Evolutionary conservation across 768 basidiomycete species (phyloP), one percentile per base, ranked within the genome.

Genomic region (Tulasnella sp.): DNA sequence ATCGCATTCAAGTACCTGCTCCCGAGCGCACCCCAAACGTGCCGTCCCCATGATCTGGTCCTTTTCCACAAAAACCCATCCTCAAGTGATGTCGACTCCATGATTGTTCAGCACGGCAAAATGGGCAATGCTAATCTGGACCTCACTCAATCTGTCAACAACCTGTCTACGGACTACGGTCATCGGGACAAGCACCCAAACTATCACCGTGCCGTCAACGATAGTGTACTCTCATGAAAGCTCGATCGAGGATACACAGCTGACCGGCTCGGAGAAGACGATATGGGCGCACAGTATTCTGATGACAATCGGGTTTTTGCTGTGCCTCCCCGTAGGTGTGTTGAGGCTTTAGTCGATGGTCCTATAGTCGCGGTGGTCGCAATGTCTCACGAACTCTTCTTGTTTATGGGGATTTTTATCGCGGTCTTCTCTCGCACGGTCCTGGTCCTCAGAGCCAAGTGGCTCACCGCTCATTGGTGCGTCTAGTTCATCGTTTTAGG

Each of bases 361-460:
- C 20, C 37, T 9, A 1, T 16, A 11, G 58, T 14, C 77, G 76
- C 76, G 1, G 2, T 0, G 8, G 58, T 31, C 4, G 11, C 12
- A 18, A 3, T 69, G 18, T 11, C 0, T 44, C 20, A 31, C 40
- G 34, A 79, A 37, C 42, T 22, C 12, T 11, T 18, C 79, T 41
- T 9, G 8, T 54, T 2, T 9, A 1, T 24, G 77, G 80, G 80
- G 22, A 88, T 87, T 14, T 85, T 92, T 81, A 85, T 91, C 64
- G 89, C 89, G 41, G 87, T 91, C 80, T 91, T 89, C 82, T 83
- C 87, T 24, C 88, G 91, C 75, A 91, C 90, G 9, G 89, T 88
- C 20, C 44, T 40, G 5, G 31, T 64, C 28, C 40, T 80, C 48
- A 48, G 69, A 81, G 89, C 86, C 37, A 85, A 84, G 54, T 91